Percentiles rank a stretch among this genome's conserved stretches.
Evolutionary conservation across 768 basidiomycete genomes (phyloP).

Genomic region (Mycena leptocephala): DNA sequence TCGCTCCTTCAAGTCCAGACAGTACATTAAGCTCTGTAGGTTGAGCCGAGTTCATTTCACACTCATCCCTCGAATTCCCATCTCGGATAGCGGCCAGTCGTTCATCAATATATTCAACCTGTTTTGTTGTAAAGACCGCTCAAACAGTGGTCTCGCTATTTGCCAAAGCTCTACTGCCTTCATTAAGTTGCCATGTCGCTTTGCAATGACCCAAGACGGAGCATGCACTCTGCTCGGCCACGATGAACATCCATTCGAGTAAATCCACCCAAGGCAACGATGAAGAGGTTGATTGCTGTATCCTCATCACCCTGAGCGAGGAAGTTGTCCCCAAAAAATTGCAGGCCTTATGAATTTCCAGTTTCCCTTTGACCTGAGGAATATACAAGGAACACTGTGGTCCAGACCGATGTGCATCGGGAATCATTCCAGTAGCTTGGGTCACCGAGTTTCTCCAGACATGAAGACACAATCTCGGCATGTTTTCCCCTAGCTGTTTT

Average conservation of each 20-base stretch:
- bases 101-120: not conserved
- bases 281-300: not conserved
- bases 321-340: not conserved
- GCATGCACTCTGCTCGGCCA: not conserved
- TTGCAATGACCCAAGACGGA: not conserved
- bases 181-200: not conserved
- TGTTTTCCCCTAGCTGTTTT: too few species aligned
- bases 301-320: too few species aligned
- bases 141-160: too few species aligned
- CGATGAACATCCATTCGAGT: not conserved
- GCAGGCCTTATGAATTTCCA: not conserved
- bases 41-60: too few species aligned
- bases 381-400: too few species aligned
- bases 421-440: not conserved
- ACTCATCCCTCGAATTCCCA: too few species aligned
- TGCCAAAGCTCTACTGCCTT: too few species aligned
- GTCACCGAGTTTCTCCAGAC: not conserved
- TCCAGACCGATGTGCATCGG: not conserved
- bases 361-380: not conserved
- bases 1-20: too few species aligned
- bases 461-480: too few species aligned
- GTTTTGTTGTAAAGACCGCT: too few species aligned
- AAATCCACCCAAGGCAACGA: not conserved
- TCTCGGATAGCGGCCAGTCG: too few species aligned
- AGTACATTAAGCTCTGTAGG: too few species aligned